Conservation (phyloP, 1,284 basidiomycete species). For the Cutaneotrichosporon arboriforme region DNA sequence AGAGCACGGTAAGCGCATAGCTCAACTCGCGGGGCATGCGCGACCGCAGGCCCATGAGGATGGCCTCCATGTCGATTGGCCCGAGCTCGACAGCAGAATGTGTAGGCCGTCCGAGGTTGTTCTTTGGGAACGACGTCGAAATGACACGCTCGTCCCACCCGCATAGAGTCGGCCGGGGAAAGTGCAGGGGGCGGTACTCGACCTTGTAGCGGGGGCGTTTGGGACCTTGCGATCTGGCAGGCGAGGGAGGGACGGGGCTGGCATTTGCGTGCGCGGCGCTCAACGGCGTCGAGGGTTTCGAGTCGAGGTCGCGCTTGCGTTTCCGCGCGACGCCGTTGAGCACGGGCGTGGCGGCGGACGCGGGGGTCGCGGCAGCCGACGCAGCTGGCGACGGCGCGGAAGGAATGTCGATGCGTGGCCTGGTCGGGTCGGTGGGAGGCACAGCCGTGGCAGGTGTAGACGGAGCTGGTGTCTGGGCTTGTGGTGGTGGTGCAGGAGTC, state of each 20-base stretch:
- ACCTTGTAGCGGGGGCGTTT: conserved; percentile 67
- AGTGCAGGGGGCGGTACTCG: conserved; percentile 78
- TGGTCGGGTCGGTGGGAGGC: not conserved
- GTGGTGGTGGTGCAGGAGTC: too few relatives aligned
- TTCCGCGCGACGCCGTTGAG: not conserved
- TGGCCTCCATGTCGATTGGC: conserved; percentile 78
- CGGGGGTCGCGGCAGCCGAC: not conserved
- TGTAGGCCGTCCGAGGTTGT: conserved; percentile 60
- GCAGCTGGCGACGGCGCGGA: not conserved
- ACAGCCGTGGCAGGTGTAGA: too few relatives aligned
- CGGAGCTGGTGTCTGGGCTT: too few relatives aligned
- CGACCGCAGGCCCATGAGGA: conserved; percentile 85
- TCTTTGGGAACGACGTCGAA: conserved; percentile 59
- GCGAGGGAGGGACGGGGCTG: not conserved
- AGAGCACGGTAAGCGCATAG: conserved; percentile 83
- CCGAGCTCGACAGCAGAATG: conserved; percentile 48
- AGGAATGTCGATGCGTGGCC: not conserved
- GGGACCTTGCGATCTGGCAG: conserved; percentile 7
- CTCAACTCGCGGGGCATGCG: conserved; percentile 76
- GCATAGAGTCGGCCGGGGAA: conserved; percentile 71
- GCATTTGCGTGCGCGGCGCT: not conserved
- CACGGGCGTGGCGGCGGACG: not conserved
- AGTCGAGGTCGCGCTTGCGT: conserved; percentile 1
- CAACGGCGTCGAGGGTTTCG: not conserved
- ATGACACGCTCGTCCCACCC: conserved; percentile 72